These are phyloP conservation scores for Areca catechu DNA, from an alignment of 176 grass and related monocot genomes.

Conservation along the genomic window DNA sequence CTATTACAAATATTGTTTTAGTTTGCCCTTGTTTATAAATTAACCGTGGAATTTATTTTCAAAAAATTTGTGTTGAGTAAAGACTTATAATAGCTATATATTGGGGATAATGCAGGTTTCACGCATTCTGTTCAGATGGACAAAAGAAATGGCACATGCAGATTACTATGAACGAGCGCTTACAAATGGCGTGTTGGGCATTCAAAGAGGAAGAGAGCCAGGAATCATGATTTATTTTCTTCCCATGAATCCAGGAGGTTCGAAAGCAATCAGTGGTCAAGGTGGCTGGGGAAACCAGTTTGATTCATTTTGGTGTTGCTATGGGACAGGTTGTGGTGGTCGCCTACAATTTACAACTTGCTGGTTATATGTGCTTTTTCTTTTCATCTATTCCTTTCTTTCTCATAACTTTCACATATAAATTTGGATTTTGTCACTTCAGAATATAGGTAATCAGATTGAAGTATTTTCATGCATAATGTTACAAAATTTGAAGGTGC, in stretches of 20 bases:
- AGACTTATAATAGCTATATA: no score
- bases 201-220: conserved; percentile 76
- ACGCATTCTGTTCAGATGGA: conserved; percentile 84
- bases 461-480: no score
- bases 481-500: no score
- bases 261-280: conserved; percentile 69
- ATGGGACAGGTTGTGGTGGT: conserved; percentile 67
- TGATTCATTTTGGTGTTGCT: conserved; percentile 87
- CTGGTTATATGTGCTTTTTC: no score
- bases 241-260: conserved; percentile 57
- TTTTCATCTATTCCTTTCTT: no score
- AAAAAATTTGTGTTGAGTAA: no score
- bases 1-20: no score
- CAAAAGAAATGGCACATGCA: conserved; percentile 52
- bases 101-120: conserved; percentile 36
- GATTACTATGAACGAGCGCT: conserved; percentile 92
- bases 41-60: no score
- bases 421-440: no score
- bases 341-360: no score
- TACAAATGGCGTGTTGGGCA: conserved; percentile 81
- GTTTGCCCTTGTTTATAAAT: background rate
- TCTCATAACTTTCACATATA: no score
- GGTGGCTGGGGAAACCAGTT: conserved; percentile 57
- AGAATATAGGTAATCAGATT: no score
- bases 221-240: conserved; percentile 99